These are phyloP conservation scores for Sporothrix euskadiensis DNA, from an alignment of 2,329 filamentous ascomycete species.

Conservation along the genomic window DNA sequence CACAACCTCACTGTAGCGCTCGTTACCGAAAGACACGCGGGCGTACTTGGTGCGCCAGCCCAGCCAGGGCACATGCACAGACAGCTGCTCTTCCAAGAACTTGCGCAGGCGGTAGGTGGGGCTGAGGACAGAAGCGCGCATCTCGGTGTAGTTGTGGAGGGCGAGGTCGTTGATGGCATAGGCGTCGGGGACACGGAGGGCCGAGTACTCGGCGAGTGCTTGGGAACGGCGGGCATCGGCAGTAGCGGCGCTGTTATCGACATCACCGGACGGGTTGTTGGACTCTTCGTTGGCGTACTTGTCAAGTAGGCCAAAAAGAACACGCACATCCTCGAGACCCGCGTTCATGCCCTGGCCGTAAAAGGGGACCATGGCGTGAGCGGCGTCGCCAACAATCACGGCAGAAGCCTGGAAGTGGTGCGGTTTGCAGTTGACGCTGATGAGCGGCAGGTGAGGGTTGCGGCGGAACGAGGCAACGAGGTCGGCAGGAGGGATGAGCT, in stretches of 20 bases:
- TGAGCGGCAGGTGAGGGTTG: constrained; percentile 89
- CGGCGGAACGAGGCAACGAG: constrained; percentile 72
- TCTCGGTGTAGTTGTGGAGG: constrained; percentile 87
- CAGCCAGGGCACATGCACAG: constrained; percentile 69
- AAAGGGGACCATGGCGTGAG: constrained; percentile 97
- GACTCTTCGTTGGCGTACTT: constrained; percentile 51
- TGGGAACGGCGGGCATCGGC: constrained; percentile 59
- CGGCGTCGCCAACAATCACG: constrained; percentile 89
- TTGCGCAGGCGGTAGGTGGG: constrained; percentile 79
- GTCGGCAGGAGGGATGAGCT: constrained; percentile 65
- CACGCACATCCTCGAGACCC: constrained; percentile 87
- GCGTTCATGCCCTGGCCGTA: constrained; percentile 99
- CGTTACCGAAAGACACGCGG: constrained; percentile 89
- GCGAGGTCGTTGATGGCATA: constrained; percentile 92
- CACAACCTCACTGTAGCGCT: constrained; percentile 83
- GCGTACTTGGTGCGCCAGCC: constrained; percentile 94
- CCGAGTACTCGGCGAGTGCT: constrained; percentile 75
- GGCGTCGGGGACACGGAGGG: constrained; percentile 72
- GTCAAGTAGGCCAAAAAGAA: constrained; percentile 82
- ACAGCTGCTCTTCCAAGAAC: constrained; percentile 79
- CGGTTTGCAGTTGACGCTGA: constrained; percentile 88
- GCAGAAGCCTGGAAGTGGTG: constrained; percentile 77
- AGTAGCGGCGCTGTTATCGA: constrained; percentile 54
- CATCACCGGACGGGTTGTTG: constrained; percentile 40
- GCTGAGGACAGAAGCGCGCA: constrained; percentile 82